Conservation (phyloP, 192 early-diverging fungal species). For the Radiomyces spectabilis region DNA sequence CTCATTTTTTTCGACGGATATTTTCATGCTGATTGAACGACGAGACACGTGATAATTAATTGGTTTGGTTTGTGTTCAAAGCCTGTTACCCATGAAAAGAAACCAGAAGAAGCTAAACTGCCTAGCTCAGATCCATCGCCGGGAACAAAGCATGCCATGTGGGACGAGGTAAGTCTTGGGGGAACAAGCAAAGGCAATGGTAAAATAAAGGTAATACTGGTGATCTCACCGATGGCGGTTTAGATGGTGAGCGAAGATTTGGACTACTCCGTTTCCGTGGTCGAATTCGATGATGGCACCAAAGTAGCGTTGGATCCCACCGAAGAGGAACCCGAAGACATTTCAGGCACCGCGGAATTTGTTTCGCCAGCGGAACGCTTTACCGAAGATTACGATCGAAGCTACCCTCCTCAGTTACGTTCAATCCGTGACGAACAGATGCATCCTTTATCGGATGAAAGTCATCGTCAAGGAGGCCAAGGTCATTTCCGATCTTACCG, state of each 20-base stretch:
- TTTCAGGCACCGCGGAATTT: background rate
- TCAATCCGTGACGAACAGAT: background rate
- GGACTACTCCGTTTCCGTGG: conserved; percentile 14
- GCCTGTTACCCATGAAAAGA: background rate
- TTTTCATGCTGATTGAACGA: too few relatives aligned
- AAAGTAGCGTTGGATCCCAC: conserved; percentile 6
- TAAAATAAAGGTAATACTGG: background rate
- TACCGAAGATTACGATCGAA: conserved; percentile 29
- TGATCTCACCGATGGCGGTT: background rate
- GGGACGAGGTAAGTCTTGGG: conserved; percentile 10
- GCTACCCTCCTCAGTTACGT: conserved; percentile 18
- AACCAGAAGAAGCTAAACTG: background rate
- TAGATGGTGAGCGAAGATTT: conserved; percentile 31
- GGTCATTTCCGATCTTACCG: too few relatives aligned
- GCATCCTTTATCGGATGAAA: background rate
- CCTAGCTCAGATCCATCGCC: background rate
- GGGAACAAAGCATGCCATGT: conserved; percentile 7
- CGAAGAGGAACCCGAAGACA: conserved; percentile 1
- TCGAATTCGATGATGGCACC: conserved; percentile 23
- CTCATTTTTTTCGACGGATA: too few relatives aligned
- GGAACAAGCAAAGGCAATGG: background rate
- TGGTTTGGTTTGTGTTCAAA: background rate
- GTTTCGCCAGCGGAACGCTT: conserved; percentile 27
- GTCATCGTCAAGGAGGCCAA: conserved; percentile 3
- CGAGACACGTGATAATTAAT: background rate